These are phyloP conservation scores for Steccherinum ochraceum DNA, from an alignment of 768 basidiomycete genomes.

Conservation along the genomic window DNA sequence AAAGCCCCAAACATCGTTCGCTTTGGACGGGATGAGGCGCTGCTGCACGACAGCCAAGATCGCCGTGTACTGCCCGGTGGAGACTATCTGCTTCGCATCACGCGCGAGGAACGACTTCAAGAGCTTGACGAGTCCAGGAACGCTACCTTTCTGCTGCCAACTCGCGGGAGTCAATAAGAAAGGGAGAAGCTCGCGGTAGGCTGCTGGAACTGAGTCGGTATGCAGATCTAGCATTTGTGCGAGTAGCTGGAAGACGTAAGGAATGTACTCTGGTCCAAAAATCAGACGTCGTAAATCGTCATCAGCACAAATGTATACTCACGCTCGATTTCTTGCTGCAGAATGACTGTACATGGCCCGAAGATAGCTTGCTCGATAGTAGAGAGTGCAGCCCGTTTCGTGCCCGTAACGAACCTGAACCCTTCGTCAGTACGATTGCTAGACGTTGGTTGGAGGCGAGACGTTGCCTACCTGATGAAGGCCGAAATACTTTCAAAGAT, in stretches of 20 bases:
- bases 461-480: slow-evolving; percentile 62
- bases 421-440: not conserved
- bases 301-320: slow-evolving; percentile 18
- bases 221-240: slow-evolving; percentile 93
- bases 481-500: slow-evolving; percentile 96
- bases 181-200: slow-evolving; percentile 75
- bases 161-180: slow-evolving; percentile 78
- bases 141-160: slow-evolving; percentile 93
- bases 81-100: slow-evolving; percentile 63
- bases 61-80: slow-evolving; percentile 62
- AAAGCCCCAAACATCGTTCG: slow-evolving; percentile 89
- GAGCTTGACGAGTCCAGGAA: slow-evolving; percentile 88
- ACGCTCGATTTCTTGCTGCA: slow-evolving; percentile 94
- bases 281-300: not conserved
- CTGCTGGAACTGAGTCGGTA: slow-evolving; percentile 51
- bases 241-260: slow-evolving; percentile 95
- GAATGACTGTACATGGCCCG: slow-evolving; percentile 78
- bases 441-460: not conserved
- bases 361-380: slow-evolving; percentile 81
- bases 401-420: slow-evolving; percentile 25
- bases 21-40: slow-evolving; percentile 77
- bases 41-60: slow-evolving; percentile 89
- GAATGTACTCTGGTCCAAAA: slow-evolving; percentile 76
- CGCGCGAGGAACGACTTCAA: slow-evolving; percentile 77
- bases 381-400: slow-evolving; percentile 56